Base-by-base conservation (phyloP, 352 stramenopile genomes). In the Achlya hypogyna region DNA sequence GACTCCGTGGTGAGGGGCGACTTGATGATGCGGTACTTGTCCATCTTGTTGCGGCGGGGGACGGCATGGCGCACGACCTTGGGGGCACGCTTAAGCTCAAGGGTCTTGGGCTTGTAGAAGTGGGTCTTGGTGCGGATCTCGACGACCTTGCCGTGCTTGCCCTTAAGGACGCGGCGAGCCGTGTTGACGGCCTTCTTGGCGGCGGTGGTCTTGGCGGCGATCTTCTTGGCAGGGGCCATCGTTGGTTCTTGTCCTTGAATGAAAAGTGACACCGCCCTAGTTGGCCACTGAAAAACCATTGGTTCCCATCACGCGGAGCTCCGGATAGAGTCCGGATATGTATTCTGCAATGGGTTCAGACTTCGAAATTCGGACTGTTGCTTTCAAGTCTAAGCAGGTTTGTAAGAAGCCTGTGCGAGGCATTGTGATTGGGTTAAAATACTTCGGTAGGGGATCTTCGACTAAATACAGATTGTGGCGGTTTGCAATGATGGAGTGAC, bases 1-100 rank as follows among this genome's bases (percentile, higher is more conserved):
- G 96, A 98, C 82, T 99, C 96, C 38, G 97, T 99, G 62, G 97
- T 99, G 54, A 99, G 81, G 42, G 98, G 98, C 69, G 97, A 95
- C 89, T 99, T 99, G 84, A 99, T 98, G 75, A 99, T 97, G 78
- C 93, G 89, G 86, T 98, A 98, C 88, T 98, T 98, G 85, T 99
- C 95, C 71, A 99, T 82, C 74, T 96, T 97, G 78, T 88, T 97
- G 83, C 96, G 94, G 77, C 82, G 93, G 28, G 93, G 88, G 35
- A 96, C 84, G 69, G 88, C 78, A 82, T 98, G 98, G 73, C 76
- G 81, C n/a, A 88, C 79, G 78, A 99, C 99, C 77, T 97, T 98
- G 31, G 97, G 97, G 53, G 96, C 96, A 71, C 96, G 89, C 22
- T 84, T 78, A 63, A 98, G 82, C 75, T 90, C 86, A 27, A 99